phyloP scores from a whole-genome alignment of 1,284 basidiomycete species.

The Apiotrichum porosum region DNA sequence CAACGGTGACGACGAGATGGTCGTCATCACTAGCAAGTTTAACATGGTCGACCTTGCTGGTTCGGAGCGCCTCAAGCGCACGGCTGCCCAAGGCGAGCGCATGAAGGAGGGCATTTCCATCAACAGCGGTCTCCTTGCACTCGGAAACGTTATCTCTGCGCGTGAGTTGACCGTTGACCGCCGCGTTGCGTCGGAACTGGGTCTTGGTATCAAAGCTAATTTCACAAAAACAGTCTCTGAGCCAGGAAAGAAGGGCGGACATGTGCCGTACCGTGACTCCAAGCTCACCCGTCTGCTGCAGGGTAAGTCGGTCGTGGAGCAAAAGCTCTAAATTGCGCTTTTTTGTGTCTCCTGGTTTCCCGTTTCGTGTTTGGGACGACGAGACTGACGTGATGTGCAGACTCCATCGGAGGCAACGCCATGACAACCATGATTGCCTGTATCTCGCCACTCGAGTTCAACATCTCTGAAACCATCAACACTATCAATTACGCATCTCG shows the following conservation, averaged over 20 bases:
- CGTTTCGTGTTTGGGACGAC: not conserved
- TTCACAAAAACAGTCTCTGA: constrained; percentile 67
- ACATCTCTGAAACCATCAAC: constrained; percentile 89
- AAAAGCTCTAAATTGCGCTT: too few relatives aligned
- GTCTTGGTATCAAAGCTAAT: too few relatives aligned
- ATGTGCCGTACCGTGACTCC: constrained; percentile 95
- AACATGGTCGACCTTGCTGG: constrained; percentile 98
- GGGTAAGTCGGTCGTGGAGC: constrained; percentile 30
- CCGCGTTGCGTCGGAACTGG: too few relatives aligned
- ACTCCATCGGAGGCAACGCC: constrained; percentile 96
- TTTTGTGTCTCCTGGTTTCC: too few relatives aligned
- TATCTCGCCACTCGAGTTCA: constrained; percentile 88
- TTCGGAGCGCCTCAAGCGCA: constrained; percentile 91
- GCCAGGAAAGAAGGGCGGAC: constrained; percentile 60
- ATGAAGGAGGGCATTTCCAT: constrained; percentile 97
- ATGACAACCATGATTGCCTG: constrained; percentile 99
- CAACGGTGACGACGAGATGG: constrained; percentile 66
- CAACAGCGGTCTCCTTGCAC: constrained; percentile 91
- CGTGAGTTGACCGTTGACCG: too few relatives aligned
- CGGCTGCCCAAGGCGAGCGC: constrained; percentile 86
- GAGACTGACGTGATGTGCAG: constrained; percentile 43
- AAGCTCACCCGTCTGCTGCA: constrained; percentile 89
- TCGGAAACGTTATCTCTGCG: constrained; percentile 97
- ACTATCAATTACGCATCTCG: constrained; percentile 98
- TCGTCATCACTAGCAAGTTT: constrained; percentile 89